phyloP scores from a whole-genome alignment of 2,329 filamentous ascomycete species.

The Claviceps sp. region DNA sequence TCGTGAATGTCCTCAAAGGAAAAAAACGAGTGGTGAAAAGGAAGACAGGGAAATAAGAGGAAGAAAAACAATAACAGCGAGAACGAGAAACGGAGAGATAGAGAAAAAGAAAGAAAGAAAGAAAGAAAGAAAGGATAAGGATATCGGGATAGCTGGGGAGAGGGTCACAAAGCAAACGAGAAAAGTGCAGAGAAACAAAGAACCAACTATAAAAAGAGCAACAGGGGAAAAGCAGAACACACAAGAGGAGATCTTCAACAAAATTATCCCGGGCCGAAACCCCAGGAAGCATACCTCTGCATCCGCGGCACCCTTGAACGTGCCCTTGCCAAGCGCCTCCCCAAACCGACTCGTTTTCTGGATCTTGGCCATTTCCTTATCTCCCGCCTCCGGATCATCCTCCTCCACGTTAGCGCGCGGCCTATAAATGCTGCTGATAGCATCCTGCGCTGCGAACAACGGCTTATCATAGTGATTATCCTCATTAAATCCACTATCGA shows the following conservation, averaged over 20 bases:
- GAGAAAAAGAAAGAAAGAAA: background rate
- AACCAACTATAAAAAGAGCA: no score
- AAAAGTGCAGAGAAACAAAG: no score
- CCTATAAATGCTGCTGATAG: conserved; percentile 85
- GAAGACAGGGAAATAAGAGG: background rate
- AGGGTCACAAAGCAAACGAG: no score
- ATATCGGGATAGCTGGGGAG: no score
- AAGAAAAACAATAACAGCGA: background rate
- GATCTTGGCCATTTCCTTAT: conserved; percentile 76
- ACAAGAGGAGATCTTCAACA: no score
- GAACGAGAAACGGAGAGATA: background rate
- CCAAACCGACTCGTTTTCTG: conserved; percentile 71
- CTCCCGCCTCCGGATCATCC: conserved; percentile 65
- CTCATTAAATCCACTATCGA: conserved; percentile 88
- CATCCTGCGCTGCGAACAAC: conserved; percentile 88
- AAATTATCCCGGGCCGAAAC: no score
- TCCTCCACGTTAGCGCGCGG: conserved; percentile 64
- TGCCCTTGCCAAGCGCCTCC: conserved; percentile 77
- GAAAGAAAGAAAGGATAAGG: background rate
- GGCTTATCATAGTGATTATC: conserved; percentile 97
- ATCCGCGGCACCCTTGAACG: conserved; percentile 77
- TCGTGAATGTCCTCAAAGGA: background rate
- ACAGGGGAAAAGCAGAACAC: no score
- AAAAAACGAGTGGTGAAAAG: background rate
- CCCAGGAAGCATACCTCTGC: conserved; percentile 49